These are phyloP conservation scores for Cladophialophora bantiana DNA, from an alignment of 2,329 filamentous ascomycete species.

Conservation along the genomic window DNA sequence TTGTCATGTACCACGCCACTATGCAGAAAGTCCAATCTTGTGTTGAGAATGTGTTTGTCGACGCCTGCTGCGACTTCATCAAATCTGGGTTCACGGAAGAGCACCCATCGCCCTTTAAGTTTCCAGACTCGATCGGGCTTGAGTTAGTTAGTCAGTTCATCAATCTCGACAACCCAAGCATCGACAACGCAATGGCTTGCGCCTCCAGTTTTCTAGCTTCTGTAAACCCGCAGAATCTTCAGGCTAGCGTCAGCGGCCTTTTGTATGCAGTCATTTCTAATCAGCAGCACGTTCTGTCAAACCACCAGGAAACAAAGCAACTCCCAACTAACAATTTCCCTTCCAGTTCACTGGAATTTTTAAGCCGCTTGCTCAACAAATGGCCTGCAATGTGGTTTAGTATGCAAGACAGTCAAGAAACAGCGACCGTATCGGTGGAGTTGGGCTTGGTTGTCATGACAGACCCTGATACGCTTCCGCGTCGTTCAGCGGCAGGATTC, in stretches of 20 bases:
- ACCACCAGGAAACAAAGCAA: conserved; percentile 14
- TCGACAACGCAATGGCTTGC: conserved; percentile 54
- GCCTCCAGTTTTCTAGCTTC: conserved; percentile 56
- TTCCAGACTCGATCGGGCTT: conserved; percentile 50
- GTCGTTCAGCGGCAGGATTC: conserved; percentile 55
- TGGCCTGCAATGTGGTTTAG: conserved; percentile 50
- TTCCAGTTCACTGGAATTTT: conserved; percentile 55
- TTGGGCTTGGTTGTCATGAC: conserved; percentile 52
- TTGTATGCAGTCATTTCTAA: conserved; percentile 22
- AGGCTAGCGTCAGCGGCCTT: conserved; percentile 49
- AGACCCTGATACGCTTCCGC: conserved; percentile 53
- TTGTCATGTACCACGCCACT: conserved; percentile 38
- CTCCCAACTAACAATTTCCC: conserved; percentile 50
- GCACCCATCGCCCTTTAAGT: conserved; percentile 51
- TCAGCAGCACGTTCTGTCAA: conserved; percentile 47
- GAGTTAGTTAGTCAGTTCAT: conserved; percentile 50
- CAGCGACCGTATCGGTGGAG: conserved; percentile 48
- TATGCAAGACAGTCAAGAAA: conserved; percentile 41
- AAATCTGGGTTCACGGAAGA: conserved; percentile 55
- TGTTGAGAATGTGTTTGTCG: conserved; percentile 50
- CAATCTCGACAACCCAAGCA: conserved; percentile 49
- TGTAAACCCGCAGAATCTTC: conserved; percentile 41
- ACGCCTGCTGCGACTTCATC: conserved; percentile 55
- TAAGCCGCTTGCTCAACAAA: conserved; percentile 52
- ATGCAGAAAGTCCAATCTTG: conserved; percentile 48